Percentiles rank a stretch among this genome's conserved stretches.
These are phyloP conservation scores for Fragaria nilgerrensis DNA, from an alignment of 306 rosid genomes.

Conservation along the genomic window DNA sequence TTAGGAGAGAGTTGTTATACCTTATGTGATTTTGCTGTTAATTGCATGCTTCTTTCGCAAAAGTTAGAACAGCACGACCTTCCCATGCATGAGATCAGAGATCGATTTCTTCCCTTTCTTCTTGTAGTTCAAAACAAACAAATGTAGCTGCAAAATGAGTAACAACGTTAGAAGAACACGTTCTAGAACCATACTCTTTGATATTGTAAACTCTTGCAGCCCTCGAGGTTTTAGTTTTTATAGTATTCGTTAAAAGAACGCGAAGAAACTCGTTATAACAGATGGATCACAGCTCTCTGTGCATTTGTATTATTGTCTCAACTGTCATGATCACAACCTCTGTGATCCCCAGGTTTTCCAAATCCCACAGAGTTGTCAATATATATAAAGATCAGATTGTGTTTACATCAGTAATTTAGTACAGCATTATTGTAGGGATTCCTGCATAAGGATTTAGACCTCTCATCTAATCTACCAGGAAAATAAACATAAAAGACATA, in stretches of 20 bases:
- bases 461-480: constrained; percentile 36
- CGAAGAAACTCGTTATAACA: neutral
- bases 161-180: neutral
- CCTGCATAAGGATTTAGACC: constrained; percentile 49
- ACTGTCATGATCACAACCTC: neutral
- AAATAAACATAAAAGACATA: constrained; percentile 16
- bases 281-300: neutral
- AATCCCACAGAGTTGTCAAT: constrained; percentile 17
- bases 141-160: neutral
- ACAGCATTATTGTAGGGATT: constrained; percentile 34
- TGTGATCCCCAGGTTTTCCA: constrained; percentile 9
- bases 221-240: too few relatives aligned
- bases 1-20: constrained; percentile 1
- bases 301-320: neutral
- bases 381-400: neutral
- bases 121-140: neutral
- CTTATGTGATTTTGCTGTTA: neutral
- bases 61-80: neutral
- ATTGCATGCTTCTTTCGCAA: neutral
- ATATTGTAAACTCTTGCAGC: too few relatives aligned
- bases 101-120: neutral
- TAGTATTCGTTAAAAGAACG: neutral
- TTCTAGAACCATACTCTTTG: too few relatives aligned
- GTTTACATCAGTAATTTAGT: constrained; percentile 1
- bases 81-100: neutral